Evolutionary conservation across 1,139 yeast genomes (phyloP).

Genomic region (Torulaspora pretoriensis): DNA sequence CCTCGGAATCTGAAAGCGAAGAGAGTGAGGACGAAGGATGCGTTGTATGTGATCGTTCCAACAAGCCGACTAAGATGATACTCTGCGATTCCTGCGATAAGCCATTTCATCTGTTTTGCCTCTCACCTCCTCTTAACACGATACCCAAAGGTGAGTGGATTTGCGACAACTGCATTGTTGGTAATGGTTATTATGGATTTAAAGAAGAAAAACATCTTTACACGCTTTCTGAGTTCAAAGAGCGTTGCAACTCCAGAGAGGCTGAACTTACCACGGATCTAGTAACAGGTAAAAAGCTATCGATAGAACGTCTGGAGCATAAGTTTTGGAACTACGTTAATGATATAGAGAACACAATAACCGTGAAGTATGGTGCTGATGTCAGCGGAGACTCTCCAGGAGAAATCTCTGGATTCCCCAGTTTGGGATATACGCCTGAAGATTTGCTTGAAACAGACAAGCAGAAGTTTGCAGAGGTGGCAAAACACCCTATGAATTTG

Average conservation of each 20-base stretch:
- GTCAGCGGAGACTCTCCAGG: constrained; percentile 59
- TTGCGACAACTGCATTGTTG: constrained; percentile 77
- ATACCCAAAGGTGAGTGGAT: constrained; percentile 67
- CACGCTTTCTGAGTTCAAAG: constrained; percentile 55
- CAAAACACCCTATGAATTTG: constrained; percentile 61
- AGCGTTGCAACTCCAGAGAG: constrained; percentile 43
- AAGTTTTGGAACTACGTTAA: constrained; percentile 56
- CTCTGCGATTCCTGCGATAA: constrained; percentile 73
- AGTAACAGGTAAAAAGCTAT: constrained; percentile 31
- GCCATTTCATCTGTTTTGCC: constrained; percentile 61
- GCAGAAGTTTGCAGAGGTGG: constrained; percentile 38
- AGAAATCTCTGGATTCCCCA: constrained; percentile 65
- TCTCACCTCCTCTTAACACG: constrained; percentile 47
- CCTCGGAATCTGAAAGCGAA: constrained; percentile 37
- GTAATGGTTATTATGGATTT: constrained; percentile 87
- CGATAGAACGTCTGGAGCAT: constrained; percentile 45
- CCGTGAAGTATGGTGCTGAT: constrained; percentile 75
- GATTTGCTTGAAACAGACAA: constrained; percentile 35
- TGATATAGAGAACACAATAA: constrained; percentile 45
- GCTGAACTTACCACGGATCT: constrained; percentile 9
- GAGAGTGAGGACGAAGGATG: constrained; percentile 44
- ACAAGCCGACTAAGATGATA: constrained; percentile 49
- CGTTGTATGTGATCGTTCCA: constrained; percentile 49
- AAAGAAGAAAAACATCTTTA: constrained; percentile 66
- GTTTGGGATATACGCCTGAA: constrained; percentile 33